phyloP scores from a whole-genome alignment of 177 flowering plant species.

The Tripterygium wilfordii region DNA sequence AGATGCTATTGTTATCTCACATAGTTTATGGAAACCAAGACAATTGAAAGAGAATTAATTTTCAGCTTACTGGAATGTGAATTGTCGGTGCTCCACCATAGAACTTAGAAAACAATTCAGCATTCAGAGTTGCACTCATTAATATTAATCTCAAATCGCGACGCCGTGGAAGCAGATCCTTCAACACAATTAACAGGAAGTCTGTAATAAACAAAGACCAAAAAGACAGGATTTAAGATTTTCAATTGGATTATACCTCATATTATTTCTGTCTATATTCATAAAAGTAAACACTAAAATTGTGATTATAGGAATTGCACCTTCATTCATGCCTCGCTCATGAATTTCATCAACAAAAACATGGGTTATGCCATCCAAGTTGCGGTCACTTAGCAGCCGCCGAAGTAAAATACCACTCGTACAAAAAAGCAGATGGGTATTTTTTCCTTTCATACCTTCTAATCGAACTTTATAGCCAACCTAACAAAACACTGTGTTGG shows the following conservation, averaged over 20 bases:
- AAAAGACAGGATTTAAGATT: background rate
- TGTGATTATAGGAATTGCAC: constrained; percentile 23
- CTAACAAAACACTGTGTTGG: constrained; percentile 54
- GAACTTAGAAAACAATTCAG: constrained; percentile 85
- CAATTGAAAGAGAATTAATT: background rate
- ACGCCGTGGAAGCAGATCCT: constrained; percentile 97
- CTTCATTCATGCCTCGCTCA: constrained; percentile 99
- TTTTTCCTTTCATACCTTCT: constrained; percentile 97
- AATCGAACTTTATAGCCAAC: constrained; percentile 98
- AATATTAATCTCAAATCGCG: constrained; percentile 89
- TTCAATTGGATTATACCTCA: no score
- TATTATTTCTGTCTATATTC: no score
- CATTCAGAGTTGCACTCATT: constrained; percentile 99
- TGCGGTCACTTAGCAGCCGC: constrained; percentile 78
- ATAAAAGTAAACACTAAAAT: background rate
- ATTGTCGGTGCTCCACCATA: constrained; percentile 88
- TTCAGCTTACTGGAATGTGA: constrained; percentile 85
- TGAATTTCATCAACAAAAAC: constrained; percentile 99
- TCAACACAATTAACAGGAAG: constrained; percentile 87
- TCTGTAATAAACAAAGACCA: constrained; percentile 35
- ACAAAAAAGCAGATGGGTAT: constrained; percentile 97
- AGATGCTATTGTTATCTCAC: no score
- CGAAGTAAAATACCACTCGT: constrained; percentile 98
- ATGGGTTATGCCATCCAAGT: constrained; percentile 90
- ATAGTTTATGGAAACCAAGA: no score